Conservation (phyloP, 1,284 basidiomycete genomes). For the Xerocomus cyaneibrunnescens region DNA sequence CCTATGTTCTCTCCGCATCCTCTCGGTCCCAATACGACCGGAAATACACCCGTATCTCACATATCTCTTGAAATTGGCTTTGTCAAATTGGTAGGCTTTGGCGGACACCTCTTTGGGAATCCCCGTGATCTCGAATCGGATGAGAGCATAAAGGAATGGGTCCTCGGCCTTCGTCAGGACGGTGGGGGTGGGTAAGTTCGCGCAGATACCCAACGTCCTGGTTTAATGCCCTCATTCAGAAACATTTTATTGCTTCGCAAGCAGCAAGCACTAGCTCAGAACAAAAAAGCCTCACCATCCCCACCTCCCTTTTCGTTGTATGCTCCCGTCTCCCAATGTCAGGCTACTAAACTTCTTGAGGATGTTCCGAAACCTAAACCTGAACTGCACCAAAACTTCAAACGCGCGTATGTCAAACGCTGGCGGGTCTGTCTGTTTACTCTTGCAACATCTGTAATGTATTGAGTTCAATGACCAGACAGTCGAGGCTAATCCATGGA, state of each 20-base stretch:
- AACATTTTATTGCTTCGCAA: slow-evolving; percentile 47
- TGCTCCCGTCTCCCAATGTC: slow-evolving; percentile 4
- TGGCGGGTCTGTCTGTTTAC: slow-evolving; percentile 24
- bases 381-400: slow-evolving; percentile 9
- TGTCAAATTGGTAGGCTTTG: slow-evolving; percentile 39
- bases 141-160: slow-evolving; percentile 46
- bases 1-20: slow-evolving; percentile 51
- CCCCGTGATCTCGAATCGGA: slow-evolving; percentile 46
- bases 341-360: neutral
- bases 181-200: slow-evolving; percentile 55
- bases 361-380: slow-evolving; percentile 6
- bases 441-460: neutral
- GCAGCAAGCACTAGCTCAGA: slow-evolving; percentile 18
- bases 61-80: slow-evolving; percentile 52
- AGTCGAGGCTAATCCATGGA: slow-evolving; percentile 16
- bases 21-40: slow-evolving; percentile 28
- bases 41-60: slow-evolving; percentile 38
- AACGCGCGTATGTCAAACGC: slow-evolving; percentile 26
- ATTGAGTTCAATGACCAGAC: slow-evolving; percentile 13
- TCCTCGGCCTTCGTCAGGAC: slow-evolving; percentile 46
- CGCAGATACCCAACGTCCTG: neutral
- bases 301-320: neutral
- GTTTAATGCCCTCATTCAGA: slow-evolving; percentile 31
- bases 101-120: slow-evolving; percentile 40
- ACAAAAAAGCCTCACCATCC: neutral